Percentiles rank a stretch among this genome's conserved stretches.
Evolutionary conservation across 176 grass and related monocot genomes (phyloP).

Genomic region (Musa acuminata): DNA sequence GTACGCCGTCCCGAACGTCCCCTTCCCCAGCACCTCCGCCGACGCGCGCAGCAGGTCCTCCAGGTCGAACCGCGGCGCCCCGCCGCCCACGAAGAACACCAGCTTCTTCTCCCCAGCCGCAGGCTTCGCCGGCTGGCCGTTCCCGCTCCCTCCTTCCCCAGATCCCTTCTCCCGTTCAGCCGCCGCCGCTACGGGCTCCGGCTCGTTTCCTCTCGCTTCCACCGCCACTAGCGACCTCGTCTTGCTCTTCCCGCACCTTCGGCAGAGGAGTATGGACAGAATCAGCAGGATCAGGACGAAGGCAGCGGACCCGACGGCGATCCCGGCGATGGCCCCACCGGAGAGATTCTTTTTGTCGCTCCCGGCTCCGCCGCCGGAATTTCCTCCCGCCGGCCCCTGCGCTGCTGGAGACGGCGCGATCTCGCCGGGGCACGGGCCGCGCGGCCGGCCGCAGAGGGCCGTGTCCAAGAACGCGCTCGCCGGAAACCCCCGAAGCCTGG

Average conservation of each 20-base stretch:
- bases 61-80: conserved; percentile 41
- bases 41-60: conserved; percentile 58
- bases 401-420: conserved; percentile 35
- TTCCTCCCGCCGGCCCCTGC: neutral
- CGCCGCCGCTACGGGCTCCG: conserved; percentile 10
- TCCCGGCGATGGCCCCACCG: conserved; percentile 52
- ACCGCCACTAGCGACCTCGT: conserved; percentile 22
- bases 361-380: conserved; percentile 1
- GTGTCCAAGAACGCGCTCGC: conserved; percentile 35
- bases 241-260: conserved; percentile 27
- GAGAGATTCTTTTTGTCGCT: conserved; percentile 40
- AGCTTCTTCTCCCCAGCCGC: conserved; percentile 45
- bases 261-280: conserved; percentile 42
- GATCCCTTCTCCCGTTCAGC: conserved; percentile 15
- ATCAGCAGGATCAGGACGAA: conserved; percentile 37
- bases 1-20: conserved; percentile 64
- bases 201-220: conserved; percentile 21
- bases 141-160: conserved; percentile 31
- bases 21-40: conserved; percentile 72
- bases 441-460: conserved; percentile 39
- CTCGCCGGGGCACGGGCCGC: conserved; percentile 41
- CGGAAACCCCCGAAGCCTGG: conserved; percentile 30
- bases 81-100: conserved; percentile 44
- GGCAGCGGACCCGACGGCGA: conserved; percentile 34
- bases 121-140: neutral